phyloP scores from a whole-genome alignment of 257 asterid genomes.

The Linderniella brevidens region DNA sequence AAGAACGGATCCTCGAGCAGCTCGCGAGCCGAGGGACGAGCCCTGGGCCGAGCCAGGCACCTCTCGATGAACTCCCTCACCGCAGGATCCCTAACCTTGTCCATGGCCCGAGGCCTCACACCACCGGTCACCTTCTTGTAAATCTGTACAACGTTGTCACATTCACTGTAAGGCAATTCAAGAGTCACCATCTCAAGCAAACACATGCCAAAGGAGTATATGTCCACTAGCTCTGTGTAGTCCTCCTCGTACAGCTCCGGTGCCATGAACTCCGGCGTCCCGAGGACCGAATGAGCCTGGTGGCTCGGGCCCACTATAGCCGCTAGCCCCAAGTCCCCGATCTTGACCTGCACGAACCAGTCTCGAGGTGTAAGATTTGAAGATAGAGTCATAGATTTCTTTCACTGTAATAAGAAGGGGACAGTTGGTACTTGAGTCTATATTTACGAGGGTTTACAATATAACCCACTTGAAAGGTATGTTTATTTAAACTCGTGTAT shows the following conservation, averaged over 20 bases:
- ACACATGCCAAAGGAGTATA: slow-evolving; percentile 71
- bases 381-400: neutral
- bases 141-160: slow-evolving; percentile 49
- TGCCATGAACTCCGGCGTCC: slow-evolving; percentile 82
- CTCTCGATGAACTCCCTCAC: slow-evolving; percentile 46
- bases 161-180: slow-evolving; percentile 56
- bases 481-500: too few species aligned
- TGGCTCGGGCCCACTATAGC: slow-evolving; percentile 38
- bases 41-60: slow-evolving; percentile 51
- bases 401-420: neutral
- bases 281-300: slow-evolving; percentile 53
- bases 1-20: slow-evolving; percentile 51
- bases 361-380: neutral
- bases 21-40: slow-evolving; percentile 50
- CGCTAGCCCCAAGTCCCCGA: slow-evolving; percentile 65
- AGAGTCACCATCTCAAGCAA: slow-evolving; percentile 62
- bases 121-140: slow-evolving; percentile 59
- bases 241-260: slow-evolving; percentile 72
- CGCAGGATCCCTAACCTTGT: slow-evolving; percentile 43
- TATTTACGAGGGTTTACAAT: too few species aligned
- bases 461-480: too few species aligned
- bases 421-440: neutral
- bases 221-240: slow-evolving; percentile 44
- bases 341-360: slow-evolving; percentile 33
- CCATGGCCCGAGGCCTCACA: slow-evolving; percentile 54